phyloP scores from a whole-genome alignment of 2,329 filamentous ascomycete genomes.

The Neoscytalidium dimidiatum region DNA sequence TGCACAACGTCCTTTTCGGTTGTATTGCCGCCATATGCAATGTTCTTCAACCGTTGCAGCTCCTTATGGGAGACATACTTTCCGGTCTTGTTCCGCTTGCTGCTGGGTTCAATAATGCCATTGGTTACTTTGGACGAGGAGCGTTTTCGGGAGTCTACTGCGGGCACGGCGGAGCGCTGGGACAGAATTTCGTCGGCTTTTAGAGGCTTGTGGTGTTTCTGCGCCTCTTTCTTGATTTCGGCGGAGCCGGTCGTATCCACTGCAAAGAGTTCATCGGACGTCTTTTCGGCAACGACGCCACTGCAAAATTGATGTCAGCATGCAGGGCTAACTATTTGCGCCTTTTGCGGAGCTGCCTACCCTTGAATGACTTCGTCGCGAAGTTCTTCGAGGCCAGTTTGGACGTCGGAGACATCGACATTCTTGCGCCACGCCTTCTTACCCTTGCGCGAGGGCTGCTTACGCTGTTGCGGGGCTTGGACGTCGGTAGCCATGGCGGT shows the following conservation, averaged over 20 bases:
- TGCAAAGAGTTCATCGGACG: conserved; percentile 80
- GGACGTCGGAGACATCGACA: conserved; percentile 86
- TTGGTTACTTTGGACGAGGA: conserved; percentile 68
- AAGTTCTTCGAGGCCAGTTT: conserved; percentile 77
- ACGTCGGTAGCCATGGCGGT: conserved; percentile 4
- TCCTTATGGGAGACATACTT: conserved; percentile 74
- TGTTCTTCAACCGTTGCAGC: conserved; percentile 71
- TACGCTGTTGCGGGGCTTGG: conserved; percentile 73
- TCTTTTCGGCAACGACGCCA: conserved; percentile 81
- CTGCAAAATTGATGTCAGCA: conserved; percentile 48
- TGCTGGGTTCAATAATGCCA: conserved; percentile 65
- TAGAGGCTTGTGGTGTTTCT: conserved; percentile 73
- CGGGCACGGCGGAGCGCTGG: conserved; percentile 77
- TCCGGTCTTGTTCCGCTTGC: conserved; percentile 77
- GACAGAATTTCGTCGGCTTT: conserved; percentile 92
- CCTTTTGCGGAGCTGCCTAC: conserved; percentile 47
- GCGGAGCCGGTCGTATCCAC: conserved; percentile 75
- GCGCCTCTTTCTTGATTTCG: conserved; percentile 64
- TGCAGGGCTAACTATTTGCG: not conserved
- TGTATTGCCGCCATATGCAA: conserved; percentile 72
- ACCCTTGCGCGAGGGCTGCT: conserved; percentile 90
- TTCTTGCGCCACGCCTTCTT: conserved; percentile 99
- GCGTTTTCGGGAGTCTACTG: conserved; percentile 78
- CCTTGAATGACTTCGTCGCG: conserved; percentile 91
- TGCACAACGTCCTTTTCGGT: conserved; percentile 49